Conservation (phyloP, 805 yeast species). For the Danielia reshetovae region DNA sequence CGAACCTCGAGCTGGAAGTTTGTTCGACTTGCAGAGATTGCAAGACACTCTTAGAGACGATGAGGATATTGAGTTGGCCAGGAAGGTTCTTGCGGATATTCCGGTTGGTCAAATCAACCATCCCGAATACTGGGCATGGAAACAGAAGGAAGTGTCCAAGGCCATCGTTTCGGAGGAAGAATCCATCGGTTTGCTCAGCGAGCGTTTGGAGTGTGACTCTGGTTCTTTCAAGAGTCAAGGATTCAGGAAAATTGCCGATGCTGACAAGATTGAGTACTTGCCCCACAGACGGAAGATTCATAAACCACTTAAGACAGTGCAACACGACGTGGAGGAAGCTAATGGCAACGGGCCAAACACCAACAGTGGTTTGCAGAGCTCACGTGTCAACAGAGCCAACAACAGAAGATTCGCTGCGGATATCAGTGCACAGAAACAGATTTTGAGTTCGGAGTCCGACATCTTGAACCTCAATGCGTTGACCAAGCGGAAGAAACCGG, state of each 20-base stretch:
- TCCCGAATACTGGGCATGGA: slow-evolving; percentile 67
- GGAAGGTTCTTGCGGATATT: slow-evolving; percentile 34
- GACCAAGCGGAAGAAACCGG: slow-evolving; percentile 87
- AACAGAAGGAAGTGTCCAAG: slow-evolving; percentile 32
- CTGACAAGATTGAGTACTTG: slow-evolving; percentile 66
- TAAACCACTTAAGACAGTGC: slow-evolving; percentile 71
- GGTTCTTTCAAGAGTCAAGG: slow-evolving; percentile 75
- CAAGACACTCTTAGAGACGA: slow-evolving; percentile 61
- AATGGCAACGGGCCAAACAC: slow-evolving; percentile 3
- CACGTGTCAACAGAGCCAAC: slow-evolving; percentile 81
- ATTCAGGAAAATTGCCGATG: slow-evolving; percentile 66
- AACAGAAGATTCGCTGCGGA: slow-evolving; percentile 88
- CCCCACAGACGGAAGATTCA: slow-evolving; percentile 75
- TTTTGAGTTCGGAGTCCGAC: slow-evolving; percentile 78
- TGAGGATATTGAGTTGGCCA: slow-evolving; percentile 63
- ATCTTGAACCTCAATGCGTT: slow-evolving; percentile 79
- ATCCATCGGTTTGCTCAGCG: slow-evolving; percentile 26
- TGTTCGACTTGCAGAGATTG: slow-evolving; percentile 44
- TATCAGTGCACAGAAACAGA: slow-evolving; percentile 73
- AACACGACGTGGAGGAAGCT: slow-evolving; percentile 53
- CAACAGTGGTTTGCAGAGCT: slow-evolving; percentile 49
- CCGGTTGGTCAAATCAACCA: slow-evolving; percentile 26
- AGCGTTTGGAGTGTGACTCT: slow-evolving; percentile 38
- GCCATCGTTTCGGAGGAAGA: slow-evolving; percentile 22
- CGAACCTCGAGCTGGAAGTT: slow-evolving; percentile 20